Conservation (phyloP, 345 rosid genomes). For the Dipteronia sinensis region DNA sequence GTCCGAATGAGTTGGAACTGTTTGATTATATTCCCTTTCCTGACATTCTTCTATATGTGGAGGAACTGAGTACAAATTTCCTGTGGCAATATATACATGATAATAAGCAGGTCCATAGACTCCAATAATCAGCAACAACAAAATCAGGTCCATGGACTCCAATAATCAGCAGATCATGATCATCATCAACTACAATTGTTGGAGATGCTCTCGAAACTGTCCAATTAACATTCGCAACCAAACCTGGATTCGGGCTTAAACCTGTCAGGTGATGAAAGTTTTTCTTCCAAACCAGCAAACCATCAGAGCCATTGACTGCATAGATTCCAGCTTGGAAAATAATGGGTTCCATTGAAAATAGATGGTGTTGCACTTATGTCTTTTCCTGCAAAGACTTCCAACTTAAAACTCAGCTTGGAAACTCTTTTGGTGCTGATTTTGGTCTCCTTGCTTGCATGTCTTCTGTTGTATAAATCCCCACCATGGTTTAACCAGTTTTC, state of each 20-base stretch:
- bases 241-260: not conserved
- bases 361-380: not conserved
- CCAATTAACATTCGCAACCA: not conserved
- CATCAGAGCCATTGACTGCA: not conserved
- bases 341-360: not conserved
- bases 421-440: conserved; percentile 19
- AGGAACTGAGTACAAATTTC: too few relatives aligned
- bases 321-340: not conserved
- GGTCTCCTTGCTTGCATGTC: conserved; percentile 26
- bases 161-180: not conserved
- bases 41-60: too few relatives aligned
- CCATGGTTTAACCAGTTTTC: conserved; percentile 20
- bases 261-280: not conserved
- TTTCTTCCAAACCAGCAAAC: not conserved
- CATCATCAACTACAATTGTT: not conserved
- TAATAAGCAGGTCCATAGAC: too few relatives aligned
- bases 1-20: too few relatives aligned
- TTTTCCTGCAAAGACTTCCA: not conserved
- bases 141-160: not conserved
- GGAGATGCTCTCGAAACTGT: not conserved
- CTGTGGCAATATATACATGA: too few relatives aligned
- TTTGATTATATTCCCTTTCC: too few relatives aligned
- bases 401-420: conserved; percentile 17
- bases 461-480: conserved; percentile 30
- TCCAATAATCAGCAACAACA: not conserved